Conservation (phyloP, 176 grass and related monocot species). For the Cocos nucifera region DNA sequence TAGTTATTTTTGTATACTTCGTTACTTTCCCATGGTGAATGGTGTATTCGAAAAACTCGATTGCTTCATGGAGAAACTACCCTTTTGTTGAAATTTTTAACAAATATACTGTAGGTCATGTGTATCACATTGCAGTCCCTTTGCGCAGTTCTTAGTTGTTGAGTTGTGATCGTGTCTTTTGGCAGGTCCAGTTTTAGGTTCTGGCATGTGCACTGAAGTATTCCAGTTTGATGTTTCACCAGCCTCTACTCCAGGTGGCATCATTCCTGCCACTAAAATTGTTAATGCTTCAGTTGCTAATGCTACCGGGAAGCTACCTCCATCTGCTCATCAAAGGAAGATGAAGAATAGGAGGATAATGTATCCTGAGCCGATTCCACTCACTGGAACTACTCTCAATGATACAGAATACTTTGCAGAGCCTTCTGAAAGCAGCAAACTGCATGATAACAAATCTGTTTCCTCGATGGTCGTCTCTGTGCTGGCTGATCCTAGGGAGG, state of each 20-base stretch:
- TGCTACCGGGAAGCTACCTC: conserved; percentile 39
- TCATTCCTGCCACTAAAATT: conserved; percentile 54
- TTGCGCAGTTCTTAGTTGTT: neutral
- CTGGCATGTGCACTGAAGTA: conserved; percentile 95
- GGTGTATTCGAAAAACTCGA: too few relatives aligned
- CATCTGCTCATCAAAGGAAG: conserved; percentile 31
- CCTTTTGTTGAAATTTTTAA: too few relatives aligned
- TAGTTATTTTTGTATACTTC: too few relatives aligned
- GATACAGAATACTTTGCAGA: conserved; percentile 46
- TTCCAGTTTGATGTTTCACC: conserved; percentile 74
- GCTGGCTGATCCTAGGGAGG: conserved; percentile 90
- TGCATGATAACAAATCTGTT: conserved; percentile 52
- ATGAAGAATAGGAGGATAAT: conserved; percentile 76
- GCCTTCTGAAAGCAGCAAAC: conserved; percentile 59
- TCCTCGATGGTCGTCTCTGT: conserved; percentile 79
- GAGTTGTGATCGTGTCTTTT: conserved; percentile 20
- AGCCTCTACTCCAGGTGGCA: conserved; percentile 34
- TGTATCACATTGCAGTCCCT: too few relatives aligned
- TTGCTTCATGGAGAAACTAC: too few relatives aligned
- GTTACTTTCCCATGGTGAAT: too few relatives aligned
- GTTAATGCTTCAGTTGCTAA: conserved; percentile 48
- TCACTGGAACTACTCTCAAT: conserved; percentile 56
- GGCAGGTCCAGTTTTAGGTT: conserved; percentile 73
- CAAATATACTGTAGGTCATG: too few relatives aligned
- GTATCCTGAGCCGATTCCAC: conserved; percentile 63